Percentiles rank a stretch among this genome's conserved stretches.
Conservation (phyloP, 2,329 filamentous ascomycete species). For the Fusarium clavum region DNA sequence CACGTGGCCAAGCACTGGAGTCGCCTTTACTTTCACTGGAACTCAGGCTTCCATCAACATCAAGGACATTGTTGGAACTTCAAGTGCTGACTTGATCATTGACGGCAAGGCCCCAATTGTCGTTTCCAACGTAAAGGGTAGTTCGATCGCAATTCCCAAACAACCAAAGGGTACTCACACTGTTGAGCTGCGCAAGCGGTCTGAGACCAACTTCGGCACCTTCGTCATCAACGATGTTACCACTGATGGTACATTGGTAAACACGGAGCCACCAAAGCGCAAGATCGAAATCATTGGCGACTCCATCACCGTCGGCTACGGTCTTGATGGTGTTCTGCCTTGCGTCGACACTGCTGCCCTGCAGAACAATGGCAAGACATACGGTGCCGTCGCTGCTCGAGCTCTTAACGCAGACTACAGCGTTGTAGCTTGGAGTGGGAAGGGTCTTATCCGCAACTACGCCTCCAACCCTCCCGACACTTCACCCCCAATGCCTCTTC, state of each 20-base stretch:
- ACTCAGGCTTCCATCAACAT: conserved; percentile 53
- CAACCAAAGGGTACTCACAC: conserved; percentile 27
- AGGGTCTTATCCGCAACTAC: conserved; percentile 57
- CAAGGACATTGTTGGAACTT: conserved; percentile 8
- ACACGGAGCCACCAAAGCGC: conserved; percentile 42
- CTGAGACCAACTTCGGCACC: conserved; percentile 22
- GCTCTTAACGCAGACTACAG: conserved; percentile 57
- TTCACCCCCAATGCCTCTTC: conserved; percentile 53
- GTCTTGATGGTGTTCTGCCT: conserved; percentile 54
- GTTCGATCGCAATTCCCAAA: conserved; percentile 11
- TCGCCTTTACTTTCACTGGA: conserved; percentile 56
- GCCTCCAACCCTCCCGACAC: conserved; percentile 45
- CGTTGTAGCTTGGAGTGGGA: conserved; percentile 59
- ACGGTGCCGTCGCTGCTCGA: conserved; percentile 56
- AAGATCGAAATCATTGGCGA: conserved; percentile 59
- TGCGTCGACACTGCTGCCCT: conserved; percentile 55
- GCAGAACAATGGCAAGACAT: conserved; percentile 56
- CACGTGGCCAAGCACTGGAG: conserved; percentile 58
- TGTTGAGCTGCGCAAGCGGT: conserved; percentile 32
- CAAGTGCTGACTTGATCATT: conserved; percentile 32
- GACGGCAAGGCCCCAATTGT: conserved; percentile 25
- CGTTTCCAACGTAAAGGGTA: conserved; percentile 14
- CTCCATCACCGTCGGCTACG: conserved; percentile 59
- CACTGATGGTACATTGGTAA: conserved; percentile 37
- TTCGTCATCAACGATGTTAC: conserved; percentile 10